phyloP scores from a whole-genome alignment of 1,139 yeast species.

The Suhomyces kunorum region DNA sequence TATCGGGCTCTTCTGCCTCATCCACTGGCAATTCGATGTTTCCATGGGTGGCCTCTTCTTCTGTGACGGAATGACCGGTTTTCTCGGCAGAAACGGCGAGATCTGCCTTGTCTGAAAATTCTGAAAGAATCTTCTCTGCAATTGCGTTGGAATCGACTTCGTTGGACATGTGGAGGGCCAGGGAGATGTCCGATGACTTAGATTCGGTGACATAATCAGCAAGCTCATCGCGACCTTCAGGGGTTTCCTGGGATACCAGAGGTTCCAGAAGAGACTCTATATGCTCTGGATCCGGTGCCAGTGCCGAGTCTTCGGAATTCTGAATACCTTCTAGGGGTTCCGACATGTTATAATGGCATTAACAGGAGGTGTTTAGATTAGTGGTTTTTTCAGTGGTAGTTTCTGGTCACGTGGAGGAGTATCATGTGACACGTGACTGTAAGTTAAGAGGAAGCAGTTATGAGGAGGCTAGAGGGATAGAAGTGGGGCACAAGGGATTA shows the following conservation, averaged over 20 bases:
- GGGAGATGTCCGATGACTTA: background rate
- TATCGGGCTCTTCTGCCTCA: conserved; percentile 1
- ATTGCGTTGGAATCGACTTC: background rate
- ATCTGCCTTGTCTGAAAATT: background rate
- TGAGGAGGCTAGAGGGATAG: no score
- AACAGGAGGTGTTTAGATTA: background rate
- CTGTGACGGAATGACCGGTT: background rate
- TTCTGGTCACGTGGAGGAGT: background rate
- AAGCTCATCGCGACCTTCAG: background rate
- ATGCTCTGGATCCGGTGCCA: background rate
- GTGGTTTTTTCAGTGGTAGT: conserved; percentile 1
- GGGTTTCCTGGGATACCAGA: background rate
- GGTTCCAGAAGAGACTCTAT: background rate
- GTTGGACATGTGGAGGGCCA: background rate
- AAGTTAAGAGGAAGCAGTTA: no score
- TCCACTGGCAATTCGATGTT: background rate
- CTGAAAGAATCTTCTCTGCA: background rate
- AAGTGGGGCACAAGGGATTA: no score
- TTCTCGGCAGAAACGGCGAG: no score
- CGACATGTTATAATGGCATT: conserved; percentile 7
- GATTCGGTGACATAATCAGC: no score
- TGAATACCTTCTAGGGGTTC: conserved; percentile 2
- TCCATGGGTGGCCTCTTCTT: background rate
- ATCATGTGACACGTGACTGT: no score
- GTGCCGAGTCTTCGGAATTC: conserved; percentile 1